These are phyloP conservation scores for Neoascochyta sp. DNA, from an alignment of 2,329 filamentous ascomycete genomes.

Conservation along the genomic window DNA sequence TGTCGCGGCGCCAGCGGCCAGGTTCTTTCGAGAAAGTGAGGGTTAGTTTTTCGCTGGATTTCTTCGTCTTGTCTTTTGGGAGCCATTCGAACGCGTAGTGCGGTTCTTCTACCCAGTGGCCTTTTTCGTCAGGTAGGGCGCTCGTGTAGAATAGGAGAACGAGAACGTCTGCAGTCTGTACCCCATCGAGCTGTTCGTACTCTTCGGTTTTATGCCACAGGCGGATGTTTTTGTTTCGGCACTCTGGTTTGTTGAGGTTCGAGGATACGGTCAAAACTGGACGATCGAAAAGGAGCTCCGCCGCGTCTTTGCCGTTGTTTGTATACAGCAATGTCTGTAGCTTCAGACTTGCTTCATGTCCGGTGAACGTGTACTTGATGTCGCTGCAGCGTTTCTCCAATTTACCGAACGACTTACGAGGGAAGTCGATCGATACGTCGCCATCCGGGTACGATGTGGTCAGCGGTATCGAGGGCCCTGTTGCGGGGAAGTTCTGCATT, in stretches of 20 bases:
- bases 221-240: constrained; percentile 27
- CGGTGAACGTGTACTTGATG: constrained; percentile 27
- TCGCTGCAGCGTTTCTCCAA: constrained; percentile 26
- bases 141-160: constrained; percentile 31
- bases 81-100: constrained; percentile 33
- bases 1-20: constrained; percentile 22
- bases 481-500: constrained; percentile 28
- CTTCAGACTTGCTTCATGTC: constrained; percentile 11
- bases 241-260: constrained; percentile 27
- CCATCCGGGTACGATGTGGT: constrained; percentile 26
- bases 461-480: constrained; percentile 29
- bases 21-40: constrained; percentile 31
- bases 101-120: constrained; percentile 35
- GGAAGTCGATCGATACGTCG: constrained; percentile 31
- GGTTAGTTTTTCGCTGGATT: constrained; percentile 18
- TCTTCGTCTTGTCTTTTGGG: constrained; percentile 19
- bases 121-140: constrained; percentile 21
- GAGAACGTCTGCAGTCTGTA: constrained; percentile 17
- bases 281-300: constrained; percentile 27
- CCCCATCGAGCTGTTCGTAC: constrained; percentile 11
- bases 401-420: constrained; percentile 21
- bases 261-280: constrained; percentile 23
- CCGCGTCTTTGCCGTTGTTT: constrained; percentile 27
- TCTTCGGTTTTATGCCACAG: constrained; percentile 25
- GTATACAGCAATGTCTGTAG: constrained; percentile 34